Evolutionary conservation across 2,329 filamentous ascomycete species (phyloP), one percentile per base, ranked within the genome.

Genomic region (Colletotrichum gigasporum): DNA sequence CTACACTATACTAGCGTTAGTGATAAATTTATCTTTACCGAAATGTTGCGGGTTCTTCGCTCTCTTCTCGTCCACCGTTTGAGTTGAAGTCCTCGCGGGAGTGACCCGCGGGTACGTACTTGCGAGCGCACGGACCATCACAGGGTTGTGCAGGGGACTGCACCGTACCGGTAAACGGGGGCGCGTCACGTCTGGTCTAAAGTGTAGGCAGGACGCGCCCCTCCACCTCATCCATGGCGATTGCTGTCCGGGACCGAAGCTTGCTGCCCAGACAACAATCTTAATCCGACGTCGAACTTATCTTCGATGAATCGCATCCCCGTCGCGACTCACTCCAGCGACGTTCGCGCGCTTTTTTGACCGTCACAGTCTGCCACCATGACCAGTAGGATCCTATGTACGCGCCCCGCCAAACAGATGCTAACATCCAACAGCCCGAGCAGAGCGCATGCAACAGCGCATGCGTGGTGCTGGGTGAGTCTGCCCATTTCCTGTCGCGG

Each of bases 381-480:
- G 78, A 76, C 76, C 37, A 76, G 78, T 71, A 71, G 72, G 73
- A 41, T 8, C 18, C 32, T n/a, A 18, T 20, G 32, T 16, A 54
- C 18, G n/a, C 35, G 22, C 56, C 56, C 42, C 56, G 30, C 56
- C 28, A 44, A 37, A 55, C n/a, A 45, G 54, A n/a, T 42, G 54
- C 56, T 63, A 47, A 67, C 37, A 3, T 55, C 8, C 22, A 22
- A 34, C 61, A 86, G 83, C 81, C 71, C 86, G 87, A 69, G 85
- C 87, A 69, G 86, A 88, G 73, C 86, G 87, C 71, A 83, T 90
- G 78, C 86, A 87, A 67, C 83, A 88, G 77, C 87, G 88, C 72
- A 84, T 90, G 73, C 87, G 88, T 66, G 88, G 88, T 66, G 87
- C 87, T 41, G 85, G 87, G 87, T 89, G 80, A 68, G 84, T 74